These are phyloP conservation scores for Auricularia sp. DNA, from an alignment of 768 basidiomycete genomes.

Conservation along the genomic window DNA sequence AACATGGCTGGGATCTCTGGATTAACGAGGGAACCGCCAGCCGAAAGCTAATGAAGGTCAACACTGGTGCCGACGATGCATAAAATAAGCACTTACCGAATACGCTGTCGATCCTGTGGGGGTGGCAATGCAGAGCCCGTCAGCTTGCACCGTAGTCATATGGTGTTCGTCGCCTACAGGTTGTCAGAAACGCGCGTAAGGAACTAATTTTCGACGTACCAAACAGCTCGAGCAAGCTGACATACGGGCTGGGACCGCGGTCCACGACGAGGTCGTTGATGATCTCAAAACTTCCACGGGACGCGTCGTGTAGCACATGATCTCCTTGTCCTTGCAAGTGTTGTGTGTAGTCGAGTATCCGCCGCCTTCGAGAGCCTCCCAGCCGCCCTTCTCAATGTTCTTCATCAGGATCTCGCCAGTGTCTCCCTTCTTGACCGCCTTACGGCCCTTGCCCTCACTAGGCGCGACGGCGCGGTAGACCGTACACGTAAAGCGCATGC, in stretches of 20 bases:
- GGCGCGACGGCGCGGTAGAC: conserved; percentile 85
- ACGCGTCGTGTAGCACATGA: conserved; percentile 94
- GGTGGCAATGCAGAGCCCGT: conserved; percentile 88
- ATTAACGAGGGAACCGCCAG: conserved; percentile 94
- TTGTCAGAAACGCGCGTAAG: conserved; percentile 2
- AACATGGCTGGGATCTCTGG: conserved; percentile 95
- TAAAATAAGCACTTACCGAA: conserved; percentile 49
- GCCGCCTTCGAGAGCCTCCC: conserved; percentile 91
- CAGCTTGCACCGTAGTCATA: conserved; percentile 98
- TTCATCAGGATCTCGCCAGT: conserved; percentile 98
- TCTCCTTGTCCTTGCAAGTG: conserved; percentile 74
- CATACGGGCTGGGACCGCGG: conserved; percentile 94
- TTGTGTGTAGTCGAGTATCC: conserved; percentile 28
- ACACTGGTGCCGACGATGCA: conserved; percentile 8
- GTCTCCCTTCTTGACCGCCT: conserved; percentile 85
- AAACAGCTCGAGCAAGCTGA: conserved; percentile 90
- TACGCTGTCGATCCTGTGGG: conserved; percentile 99
- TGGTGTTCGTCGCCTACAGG: conserved; percentile 89
- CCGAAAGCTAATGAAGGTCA: conserved; percentile 52
- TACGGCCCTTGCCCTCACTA: conserved; percentile 54
- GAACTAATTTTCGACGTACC: conserved; percentile 42
- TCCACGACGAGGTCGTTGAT: conserved; percentile 97
- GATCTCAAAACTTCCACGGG: conserved; percentile 94
- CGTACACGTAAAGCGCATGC: conserved; percentile 99
- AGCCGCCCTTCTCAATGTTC: conserved; percentile 79